These are phyloP conservation scores for Pyrenochaeta sp. DNA, from an alignment of 2,329 filamentous ascomycete species.

Conservation along the genomic window DNA sequence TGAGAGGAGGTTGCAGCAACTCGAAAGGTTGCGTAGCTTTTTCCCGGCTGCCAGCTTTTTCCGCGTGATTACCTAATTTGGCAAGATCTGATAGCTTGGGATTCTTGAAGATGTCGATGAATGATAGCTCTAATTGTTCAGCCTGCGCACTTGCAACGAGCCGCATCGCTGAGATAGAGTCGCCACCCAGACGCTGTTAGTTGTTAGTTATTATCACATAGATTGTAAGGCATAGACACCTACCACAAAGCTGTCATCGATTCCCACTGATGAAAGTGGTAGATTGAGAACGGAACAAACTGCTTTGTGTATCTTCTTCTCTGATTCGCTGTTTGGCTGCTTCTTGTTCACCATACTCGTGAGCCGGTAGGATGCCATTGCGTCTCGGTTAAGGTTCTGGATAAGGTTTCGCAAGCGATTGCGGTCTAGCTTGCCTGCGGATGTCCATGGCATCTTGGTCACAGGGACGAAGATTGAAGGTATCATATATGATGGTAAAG, in stretches of 20 bases:
- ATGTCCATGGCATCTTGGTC: slow-evolving; percentile 42
- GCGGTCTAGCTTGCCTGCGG: slow-evolving; percentile 45
- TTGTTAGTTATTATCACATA: slow-evolving; percentile 19
- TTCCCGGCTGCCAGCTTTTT: slow-evolving; percentile 8
- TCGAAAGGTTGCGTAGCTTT: slow-evolving; percentile 33
- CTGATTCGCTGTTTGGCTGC: slow-evolving; percentile 33
- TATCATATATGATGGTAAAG: slow-evolving; percentile 47
- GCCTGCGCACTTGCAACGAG: slow-evolving; percentile 40
- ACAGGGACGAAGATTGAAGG: slow-evolving; percentile 45
- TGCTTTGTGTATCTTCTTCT: slow-evolving; percentile 43
- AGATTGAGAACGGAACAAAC: slow-evolving; percentile 41
- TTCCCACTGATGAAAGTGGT: slow-evolving; percentile 32
- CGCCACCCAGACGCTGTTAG: slow-evolving; percentile 47
- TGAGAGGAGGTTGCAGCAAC: slow-evolving; percentile 21
- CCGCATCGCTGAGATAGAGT: slow-evolving; percentile 43
- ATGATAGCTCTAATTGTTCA: slow-evolving; percentile 37
- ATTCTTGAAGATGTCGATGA: slow-evolving; percentile 43
- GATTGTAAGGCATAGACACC: slow-evolving; percentile 3
- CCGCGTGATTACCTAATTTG: slow-evolving; percentile 23
- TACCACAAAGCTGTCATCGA: slow-evolving; percentile 46
- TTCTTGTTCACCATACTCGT: slow-evolving; percentile 39
- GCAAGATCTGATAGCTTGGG: slow-evolving; percentile 43
- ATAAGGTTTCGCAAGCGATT: slow-evolving; percentile 38
- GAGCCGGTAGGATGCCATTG: slow-evolving; percentile 40
- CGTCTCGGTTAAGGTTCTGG: slow-evolving; percentile 39